Base-by-base conservation (phyloP, 1,284 basidiomycete genomes). In the Ceratobasidium theobromae region DNA sequence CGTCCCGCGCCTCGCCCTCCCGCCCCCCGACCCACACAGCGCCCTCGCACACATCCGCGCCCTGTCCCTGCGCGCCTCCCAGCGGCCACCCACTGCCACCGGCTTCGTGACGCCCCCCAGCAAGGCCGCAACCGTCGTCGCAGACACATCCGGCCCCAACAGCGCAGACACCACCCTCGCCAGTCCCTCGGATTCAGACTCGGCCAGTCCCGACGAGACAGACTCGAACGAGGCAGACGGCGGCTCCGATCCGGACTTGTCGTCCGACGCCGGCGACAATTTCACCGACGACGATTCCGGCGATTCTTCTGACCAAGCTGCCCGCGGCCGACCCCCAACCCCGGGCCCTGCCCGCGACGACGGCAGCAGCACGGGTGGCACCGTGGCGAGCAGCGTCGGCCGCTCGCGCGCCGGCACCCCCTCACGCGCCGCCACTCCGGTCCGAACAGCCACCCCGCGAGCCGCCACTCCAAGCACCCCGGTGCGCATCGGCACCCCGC, bases 171-270 rank as follows among this genome's bases (percentile, higher is more conserved):
- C 57, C 9, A 49, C 57, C 6, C 57, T 32, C n/a, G 57, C 57
- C 30, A 62, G 57, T 27, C 33, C 46, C 4, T 58, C 55, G 9
- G 55, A 28, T 14, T 58, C 55, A 9, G 14, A 30, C 28, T 46
- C 41, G n/a, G n/a, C n/a, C n/a, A n/a, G n/a, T n/a, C n/a, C n/a
- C n/a, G 55, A 58, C 25, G 55, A 58, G n/a, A 58, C 55, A 32
- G 55, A 58, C 55, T 58, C 55, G 55, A 58, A 58, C 41, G 55
- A 58, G 12, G 55, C 55, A 16, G 55, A 58, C 27, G 55, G 55
- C 21, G 55, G 55, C 9, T 58, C 55, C 2, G 43, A 45, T 11
- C 41, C 46, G 9, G 55, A 41, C 11, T 25, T 46, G 16, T 25
- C 46, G 3, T 46, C 55, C 16, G 27, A 43, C 8, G 40, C 41